These are phyloP conservation scores for Adiantum capillusveneris DNA, from an alignment of 75 land plant species.

Conservation along the genomic window DNA sequence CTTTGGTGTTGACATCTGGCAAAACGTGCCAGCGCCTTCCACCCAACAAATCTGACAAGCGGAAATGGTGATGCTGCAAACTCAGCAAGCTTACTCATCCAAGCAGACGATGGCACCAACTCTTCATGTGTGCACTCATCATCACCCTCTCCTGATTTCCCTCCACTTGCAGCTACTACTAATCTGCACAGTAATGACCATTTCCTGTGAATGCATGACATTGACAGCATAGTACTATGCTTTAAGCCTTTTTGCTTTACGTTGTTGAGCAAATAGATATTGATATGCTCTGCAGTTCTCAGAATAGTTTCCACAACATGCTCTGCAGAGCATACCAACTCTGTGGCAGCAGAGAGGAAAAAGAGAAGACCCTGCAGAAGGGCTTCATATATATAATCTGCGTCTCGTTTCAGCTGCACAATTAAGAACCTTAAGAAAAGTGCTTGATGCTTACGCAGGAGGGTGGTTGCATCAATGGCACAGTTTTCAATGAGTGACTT, in stretches of 20 bases:
- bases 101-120: slow-evolving; percentile 60
- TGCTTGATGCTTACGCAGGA: slow-evolving; percentile 77
- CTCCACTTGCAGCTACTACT: slow-evolving; percentile 58
- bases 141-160: slow-evolving; percentile 21
- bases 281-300: slow-evolving; percentile 57
- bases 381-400: slow-evolving; percentile 64
- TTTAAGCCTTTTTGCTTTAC: slow-evolving; percentile 37
- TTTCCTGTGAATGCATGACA: slow-evolving; percentile 38
- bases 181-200: slow-evolving; percentile 73
- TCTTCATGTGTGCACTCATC: slow-evolving; percentile 4
- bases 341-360: slow-evolving; percentile 69
- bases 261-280: slow-evolving; percentile 25
- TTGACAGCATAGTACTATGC: slow-evolving; percentile 31
- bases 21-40: slow-evolving; percentile 84
- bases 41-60: slow-evolving; percentile 69
- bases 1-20: slow-evolving; percentile 46
- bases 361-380: slow-evolving; percentile 76
- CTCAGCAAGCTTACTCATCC: slow-evolving; percentile 55
- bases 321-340: slow-evolving; percentile 55
- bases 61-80: slow-evolving; percentile 56
- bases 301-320: slow-evolving; percentile 60
- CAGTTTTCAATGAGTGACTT: slow-evolving; percentile 25
- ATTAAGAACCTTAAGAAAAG: slow-evolving; percentile 60
- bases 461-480: slow-evolving; percentile 70
- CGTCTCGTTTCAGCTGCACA: slow-evolving; percentile 42